These are phyloP conservation scores for Apophysomyces trapeziformis DNA, from an alignment of 371 early-diverging fungal genomes.

Conservation along the genomic window DNA sequence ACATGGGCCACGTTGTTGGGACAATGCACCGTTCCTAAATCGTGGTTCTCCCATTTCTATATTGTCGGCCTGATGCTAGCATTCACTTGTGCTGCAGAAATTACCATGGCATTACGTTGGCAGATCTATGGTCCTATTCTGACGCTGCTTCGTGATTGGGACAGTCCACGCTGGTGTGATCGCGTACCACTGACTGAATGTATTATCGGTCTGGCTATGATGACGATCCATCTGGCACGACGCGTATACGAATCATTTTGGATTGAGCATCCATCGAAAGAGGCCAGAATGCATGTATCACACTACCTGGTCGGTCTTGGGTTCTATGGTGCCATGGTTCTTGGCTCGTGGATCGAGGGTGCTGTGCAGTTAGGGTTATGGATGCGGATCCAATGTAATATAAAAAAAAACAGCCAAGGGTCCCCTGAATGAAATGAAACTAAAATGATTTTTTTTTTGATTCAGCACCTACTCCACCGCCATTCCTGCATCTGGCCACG, in stretches of 20 bases:
- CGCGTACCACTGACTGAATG: constrained; percentile 25
- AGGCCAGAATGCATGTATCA: constrained; percentile 68
- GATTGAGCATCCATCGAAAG: constrained; percentile 58
- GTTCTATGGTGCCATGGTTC: constrained; percentile 66
- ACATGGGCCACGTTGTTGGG: constrained; percentile 20
- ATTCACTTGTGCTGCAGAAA: constrained; percentile 23
- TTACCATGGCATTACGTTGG: constrained; percentile 8
- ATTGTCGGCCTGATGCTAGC: constrained; percentile 47
- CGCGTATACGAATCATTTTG: constrained; percentile 69
- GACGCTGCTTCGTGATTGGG: constrained; percentile 21
- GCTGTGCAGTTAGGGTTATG: constrained; percentile 34
- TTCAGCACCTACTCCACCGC: neutral
- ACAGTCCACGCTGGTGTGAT: constrained; percentile 24
- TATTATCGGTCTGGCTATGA: constrained; percentile 50
- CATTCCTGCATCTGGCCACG: neutral
- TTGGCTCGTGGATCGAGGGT: constrained; percentile 53
- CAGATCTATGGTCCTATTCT: constrained; percentile 21
- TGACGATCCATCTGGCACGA: constrained; percentile 58
- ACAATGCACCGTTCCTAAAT: constrained; percentile 61
- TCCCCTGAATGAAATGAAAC: neutral
- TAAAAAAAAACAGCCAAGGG: too few relatives aligned
- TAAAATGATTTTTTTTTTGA: neutral
- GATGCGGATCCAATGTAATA: constrained; percentile 7
- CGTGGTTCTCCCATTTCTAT: constrained; percentile 75
- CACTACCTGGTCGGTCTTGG: constrained; percentile 72